Percentiles rank a stretch among this genome's conserved stretches.
Conservation (phyloP, 345 rosid genomes). For the Eucalyptus leucophloia region DNA sequence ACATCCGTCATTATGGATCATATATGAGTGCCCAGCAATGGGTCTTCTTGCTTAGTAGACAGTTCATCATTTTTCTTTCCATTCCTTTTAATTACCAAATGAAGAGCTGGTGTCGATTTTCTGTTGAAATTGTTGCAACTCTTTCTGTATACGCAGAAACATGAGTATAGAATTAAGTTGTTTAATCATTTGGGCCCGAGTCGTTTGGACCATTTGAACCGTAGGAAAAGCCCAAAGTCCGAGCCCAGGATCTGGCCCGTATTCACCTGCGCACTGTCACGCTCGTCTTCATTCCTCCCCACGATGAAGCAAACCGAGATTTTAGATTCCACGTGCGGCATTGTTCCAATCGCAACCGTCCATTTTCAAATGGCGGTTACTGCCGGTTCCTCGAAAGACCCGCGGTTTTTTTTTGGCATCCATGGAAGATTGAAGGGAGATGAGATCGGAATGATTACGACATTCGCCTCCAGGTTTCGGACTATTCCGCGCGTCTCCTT, state of each 20-base stretch:
- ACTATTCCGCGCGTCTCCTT: not conserved
- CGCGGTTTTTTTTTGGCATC: not conserved
- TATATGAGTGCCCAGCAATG: not conserved
- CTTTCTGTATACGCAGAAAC: constrained; percentile 71
- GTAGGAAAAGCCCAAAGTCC: not conserved
- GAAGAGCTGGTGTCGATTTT: not conserved
- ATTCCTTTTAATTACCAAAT: not conserved
- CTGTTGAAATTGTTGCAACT: constrained; percentile 32
- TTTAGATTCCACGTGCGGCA: not conserved
- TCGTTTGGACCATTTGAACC: not conserved
- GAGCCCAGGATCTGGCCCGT: not conserved
- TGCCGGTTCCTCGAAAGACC: not conserved
- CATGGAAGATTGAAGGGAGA: not conserved
- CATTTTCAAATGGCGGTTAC: not conserved
- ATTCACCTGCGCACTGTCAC: too few species aligned
- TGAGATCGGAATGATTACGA: not conserved
- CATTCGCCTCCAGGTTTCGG: not conserved
- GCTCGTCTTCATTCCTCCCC: not conserved
- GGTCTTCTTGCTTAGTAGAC: not conserved
- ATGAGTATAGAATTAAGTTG: constrained; percentile 3
- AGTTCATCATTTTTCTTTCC: not conserved
- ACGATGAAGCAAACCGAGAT: not conserved
- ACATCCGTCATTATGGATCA: too few species aligned
- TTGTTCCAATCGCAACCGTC: not conserved
- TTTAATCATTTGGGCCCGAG: not conserved